Base-by-base conservation (phyloP, 352 stramenopile genomes). In the Globisporangium mamillatum region DNA sequence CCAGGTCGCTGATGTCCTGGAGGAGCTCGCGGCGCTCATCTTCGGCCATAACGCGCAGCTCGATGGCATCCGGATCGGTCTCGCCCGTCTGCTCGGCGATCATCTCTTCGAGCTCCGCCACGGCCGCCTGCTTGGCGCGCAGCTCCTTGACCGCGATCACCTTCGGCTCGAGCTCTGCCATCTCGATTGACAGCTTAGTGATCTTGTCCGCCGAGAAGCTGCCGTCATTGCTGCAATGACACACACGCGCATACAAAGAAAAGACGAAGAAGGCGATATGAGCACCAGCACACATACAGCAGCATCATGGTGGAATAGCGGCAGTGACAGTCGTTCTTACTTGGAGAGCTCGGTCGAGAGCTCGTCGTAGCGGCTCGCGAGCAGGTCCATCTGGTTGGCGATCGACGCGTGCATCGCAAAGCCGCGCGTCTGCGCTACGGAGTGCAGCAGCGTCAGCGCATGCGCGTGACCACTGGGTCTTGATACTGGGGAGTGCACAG, bases 71-170 rank as follows among this genome's bases (percentile, higher is more conserved):
- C 0, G 74, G 20, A 48, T 89, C 85, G 2, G 78, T 74, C 48
- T 79, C 75, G 14, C 73, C 76, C 1, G 71, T 48, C 64, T 89
- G 79, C 61, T 92, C 84, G 0, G 66, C 44, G 55, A 94, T 92
- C 76, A 95, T 86, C 77, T 96, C 81, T 63, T 98, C 90, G 57
- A 99, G 86, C 50, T 92, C 83, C 34, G 85, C 82, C 27, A 98
- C 90, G 27, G 98, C 88, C 12, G 86, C 81, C 53, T 97, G 77
- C 67, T 97, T 96, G 66, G 93, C 91, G 72, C 97, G 90, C 41
- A 94, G 86, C 78, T 93, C 78, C 3, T 81, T 72, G 65, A 91
- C 79, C 4, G 82, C 82, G 41, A 81, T 46, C 50, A 92, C 79
- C 41, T 94, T 89, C 0, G 89, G 84, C 73, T 94, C 80, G 53